Evolutionary conservation across 352 stramenopile species (phyloP), one percentile per base, ranked within the genome.

Genomic region (Globisporangium orthogonon): DNA sequence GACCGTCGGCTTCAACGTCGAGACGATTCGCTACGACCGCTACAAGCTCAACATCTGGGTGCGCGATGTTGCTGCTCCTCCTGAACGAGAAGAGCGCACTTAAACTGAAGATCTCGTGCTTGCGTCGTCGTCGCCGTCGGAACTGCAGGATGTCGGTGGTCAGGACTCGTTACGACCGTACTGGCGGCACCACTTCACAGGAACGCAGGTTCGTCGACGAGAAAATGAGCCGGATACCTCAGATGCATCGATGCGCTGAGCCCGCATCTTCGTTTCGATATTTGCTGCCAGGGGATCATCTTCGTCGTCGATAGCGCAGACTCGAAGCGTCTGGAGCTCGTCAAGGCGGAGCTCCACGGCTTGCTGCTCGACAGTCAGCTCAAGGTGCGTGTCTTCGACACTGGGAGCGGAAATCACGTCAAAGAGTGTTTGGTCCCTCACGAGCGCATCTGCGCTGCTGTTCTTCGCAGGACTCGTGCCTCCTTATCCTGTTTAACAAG

Each of bases 291-390:
- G 80, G 84, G 80, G 35, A 86, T 92, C 63, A 71, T 92, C 57
- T 94, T 91, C 57, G 80, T 94, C 47, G 74, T 93, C n/a, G 79
- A 91, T 65, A 91, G 79, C 61, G 73, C 81, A 6, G 83, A 93
- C 58, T 53, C 61, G 28, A 62, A 84, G 44, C 76, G 85, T 0
- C 41, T 92, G 23, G 72, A 87, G 37, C 76, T 93, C 18, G 79
- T 79, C 44, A 86, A 86, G 57, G 74, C 75, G 4, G 81, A 93
- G 62, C 68, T 92, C 31, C 74, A 84, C 41, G 76, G 81, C 7
- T 66, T 92, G 30, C 70, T 94, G 4, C 50, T 83, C 3, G 81
- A 94, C 57, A 72, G 52, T 37, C 83, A 94, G 31, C 75, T 94
- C 28, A 66, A 84, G 63, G 69, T 76, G 37, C 37, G 37, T 23